Evolutionary conservation across 495 filamentous ascomycete species (phyloP), one percentile per base, ranked within the genome.

Genomic region (Trichoderma orchidacearum): DNA sequence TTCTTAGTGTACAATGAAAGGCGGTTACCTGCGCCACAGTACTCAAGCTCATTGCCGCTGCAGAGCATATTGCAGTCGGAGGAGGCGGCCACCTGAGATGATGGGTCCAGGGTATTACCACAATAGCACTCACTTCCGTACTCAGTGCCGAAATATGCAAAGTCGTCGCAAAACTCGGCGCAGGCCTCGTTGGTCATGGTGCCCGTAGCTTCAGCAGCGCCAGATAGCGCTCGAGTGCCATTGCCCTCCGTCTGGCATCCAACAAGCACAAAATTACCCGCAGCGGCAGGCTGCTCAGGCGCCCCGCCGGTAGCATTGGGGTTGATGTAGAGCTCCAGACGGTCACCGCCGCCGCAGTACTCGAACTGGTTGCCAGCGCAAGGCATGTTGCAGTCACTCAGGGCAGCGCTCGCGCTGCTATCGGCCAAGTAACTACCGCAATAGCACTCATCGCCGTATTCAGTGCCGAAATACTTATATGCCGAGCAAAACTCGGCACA

Each of bases 231-330:
- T n/a, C 70, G 60, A 36, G 55, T 55, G 9, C 53, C 62, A 1
- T 56, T 65, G 17, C 64, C 66, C 63, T 78, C 75, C 5, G 70
- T 74, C 61, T 68, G 69, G 63, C 75, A 78, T 9, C 73, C 75
- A 12, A 68, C 61, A 28, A 65, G 66, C n/a, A 45, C 48, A 55
- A 68, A 77, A 23, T 55, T 61, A 8, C 71, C 70, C 13, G 73
- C 71, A 0, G 62, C 36, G 27, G 30, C 15, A 11, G 55, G 55
- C 55, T 56, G 55, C 27, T 50, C 18, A 38, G 25, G 55, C 36
- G 18, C 27, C 12, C 32, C 55, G 34, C 55, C 55, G 6, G 15
- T 27, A 18, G 32, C 5, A 23, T 56, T 21, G 15, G 51, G 51
- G 13, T 53, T 53, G 28, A 53, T 56, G 58, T 76, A 74, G 11